Base-by-base conservation (phyloP, 495 filamentous ascomycete species). In the Neohortaea acidophila region DNA sequence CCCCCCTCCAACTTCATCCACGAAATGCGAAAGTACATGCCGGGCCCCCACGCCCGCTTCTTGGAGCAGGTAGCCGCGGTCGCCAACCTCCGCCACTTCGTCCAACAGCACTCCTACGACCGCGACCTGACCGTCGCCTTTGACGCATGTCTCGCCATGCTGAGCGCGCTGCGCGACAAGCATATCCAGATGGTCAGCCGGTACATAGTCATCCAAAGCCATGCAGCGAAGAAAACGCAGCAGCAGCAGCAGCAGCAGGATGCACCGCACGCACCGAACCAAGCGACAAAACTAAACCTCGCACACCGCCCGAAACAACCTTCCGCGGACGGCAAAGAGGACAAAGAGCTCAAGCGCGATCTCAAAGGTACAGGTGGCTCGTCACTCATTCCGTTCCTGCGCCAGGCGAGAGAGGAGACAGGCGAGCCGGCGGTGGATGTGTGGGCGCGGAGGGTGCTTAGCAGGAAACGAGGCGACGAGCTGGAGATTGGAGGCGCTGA, bases 11-110 rank as follows among this genome's bases (percentile, higher is more conserved):
- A 84, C 47, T 97, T 97, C 66, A 84, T 96, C 54, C 73, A 79
- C 49, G 89, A 94, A 39, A 97, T 97, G 89, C 81, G 85, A 34
- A 69, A 64, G 2, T 97, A 97, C 62, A 97, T 97, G 89, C 89
- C 89, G 3, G 84, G 84, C 1, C 71, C 81, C 0, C 89, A 97
- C 51, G 78, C 84, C 1, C 77, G 79, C 13, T 97, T 97, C 61
- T 65, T 97, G 0, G 67, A 81, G 37, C 76, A 87, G 36, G 74
- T 94, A 15, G 69, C 72, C 29, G 62, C 61, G 1, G 81, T 94
- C 8, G 77, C 87, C 36, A 96, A 99, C 51, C 82, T 99, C 46
- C 79, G 81, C 5, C 70, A 77, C 1, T 99, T 76, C 54, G 87
- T 94, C 31, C 75, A 84, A 43, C 54, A 58, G 2, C 69, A 75